Base-by-base conservation (phyloP, 257 asterid genomes). In the Plantago major region DNA sequence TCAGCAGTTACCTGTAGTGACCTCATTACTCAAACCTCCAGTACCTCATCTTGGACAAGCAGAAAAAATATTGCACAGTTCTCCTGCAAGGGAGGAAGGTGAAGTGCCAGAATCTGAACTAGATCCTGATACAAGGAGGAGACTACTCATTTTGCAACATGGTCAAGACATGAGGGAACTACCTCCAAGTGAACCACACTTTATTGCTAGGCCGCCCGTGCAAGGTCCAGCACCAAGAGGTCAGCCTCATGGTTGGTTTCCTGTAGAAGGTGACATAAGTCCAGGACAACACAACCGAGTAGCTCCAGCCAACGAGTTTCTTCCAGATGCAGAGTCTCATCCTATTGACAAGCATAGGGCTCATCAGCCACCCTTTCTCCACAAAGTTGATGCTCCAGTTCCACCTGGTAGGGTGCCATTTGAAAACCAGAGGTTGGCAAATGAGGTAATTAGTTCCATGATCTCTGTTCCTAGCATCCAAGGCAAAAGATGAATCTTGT, bases 1-100 rank as follows among this genome's bases (percentile, higher is more conserved):
- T 74, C 84, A 82, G 77, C 97, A 78, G 74, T 73, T 84, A 62
- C 72, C 87, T 75, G 97, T 83, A 69, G 84, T 76, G 59, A 53
- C 79, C 46, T 50, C 89, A 28, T 70, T 74, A 43, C 76, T 78
- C 53, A 84, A 82, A 77, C 68, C 84, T 49, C 75, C 86, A n/a
- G 17, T 73, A 47, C 69, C 80, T 63, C 97, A 73, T 69, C 62
- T 74, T 70, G 69, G 74, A 56, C 87, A 83, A 64, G 82, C 68
- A 63, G 99, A 89, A 65, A 60, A 81, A 58, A 72, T 66, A 60
- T 64, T 82, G 76, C 92, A 71, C 46, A 75, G 79, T 68, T 87
- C 99, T 73, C 95, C 97, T 63, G 97, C 96, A 67, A 82, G 87
- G 73, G 99, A 93, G 86, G 99, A 93, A 74, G 99, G 99, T 40